phyloP scores from a whole-genome alignment of 441 rosid genomes.

The Pelargonium citronellum region DNA sequence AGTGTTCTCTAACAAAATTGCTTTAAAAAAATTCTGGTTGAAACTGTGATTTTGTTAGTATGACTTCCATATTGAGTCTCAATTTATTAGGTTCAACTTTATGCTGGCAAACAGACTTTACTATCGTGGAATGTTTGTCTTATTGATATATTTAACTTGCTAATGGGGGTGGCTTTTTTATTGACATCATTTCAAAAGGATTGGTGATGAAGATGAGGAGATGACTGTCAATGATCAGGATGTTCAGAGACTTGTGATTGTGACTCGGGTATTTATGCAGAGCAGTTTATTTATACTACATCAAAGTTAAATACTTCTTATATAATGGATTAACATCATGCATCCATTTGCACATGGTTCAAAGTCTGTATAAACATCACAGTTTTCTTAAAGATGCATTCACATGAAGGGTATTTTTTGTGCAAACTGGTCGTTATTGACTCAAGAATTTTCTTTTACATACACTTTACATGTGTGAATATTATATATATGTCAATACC shows the following conservation, averaged over 20 bases:
- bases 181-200: conserved; percentile 32
- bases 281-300: neutral
- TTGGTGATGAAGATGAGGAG: conserved; percentile 81
- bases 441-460: no score
- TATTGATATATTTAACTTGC: conserved; percentile 7
- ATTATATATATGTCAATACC: no score
- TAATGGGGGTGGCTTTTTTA: conserved; percentile 11
- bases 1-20: neutral
- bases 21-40: neutral
- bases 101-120: neutral
- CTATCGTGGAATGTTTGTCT: neutral
- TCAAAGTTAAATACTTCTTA: neutral
- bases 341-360: neutral
- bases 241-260: conserved; percentile 92
- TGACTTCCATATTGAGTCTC: neutral
- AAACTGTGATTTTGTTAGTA: neutral
- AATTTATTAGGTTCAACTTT: neutral
- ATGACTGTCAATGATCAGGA: conserved; percentile 59
- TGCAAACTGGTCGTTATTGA: no score
- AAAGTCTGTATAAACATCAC: neutral
- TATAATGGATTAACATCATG: neutral
- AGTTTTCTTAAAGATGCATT: no score
- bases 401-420: no score
- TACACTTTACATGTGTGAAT: no score
- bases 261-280: conserved; percentile 60